Base-by-base conservation (phyloP, 768 basidiomycete genomes). In the Tylopilus intermedius region DNA sequence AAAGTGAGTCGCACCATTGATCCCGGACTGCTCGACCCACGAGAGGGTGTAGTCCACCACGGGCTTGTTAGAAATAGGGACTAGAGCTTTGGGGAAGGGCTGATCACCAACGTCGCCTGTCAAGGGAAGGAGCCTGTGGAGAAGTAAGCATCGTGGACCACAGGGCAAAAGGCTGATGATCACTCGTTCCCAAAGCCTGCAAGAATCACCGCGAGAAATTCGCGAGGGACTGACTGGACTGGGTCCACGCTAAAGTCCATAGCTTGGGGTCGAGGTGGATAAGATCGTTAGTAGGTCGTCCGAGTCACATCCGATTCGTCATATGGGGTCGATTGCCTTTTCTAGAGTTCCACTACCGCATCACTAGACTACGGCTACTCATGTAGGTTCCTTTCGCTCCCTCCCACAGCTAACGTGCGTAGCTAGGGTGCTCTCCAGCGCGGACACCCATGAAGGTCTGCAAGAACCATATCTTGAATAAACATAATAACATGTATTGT, bases 161-260 rank as follows among this genome's bases (percentile, higher is more conserved):
- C 13, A 33, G 1, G 18, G 29, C 4, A 22, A 18, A 32, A 27
- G 37, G 32, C 14, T 4, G 46, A 18, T 44, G 65, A 84, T 68
- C 70, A 90, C 94, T 87, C 86, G 62, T 88, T 85, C n/a, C 94
- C 94, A 72, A 92, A 92, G 32, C 94, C 94, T 27, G 91, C 88
- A 11, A 96, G 77, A 26, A 96, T 74, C 18, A 97, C 83, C 0
- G 90, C 94, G 47, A 89, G 80, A 66, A 96, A 96, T 67, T 96
- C 94, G 29, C 78, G 79, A 32, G 78, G 76, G 22, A 80, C 74
- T 26, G 75, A 72, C 44, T 78, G 79, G 24, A 74, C 67, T 55
- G 76, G 73, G 58, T 79, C 76, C 50, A 78, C 75, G 53, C 79
- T 77, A 57, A 89, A 77, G 62, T 89, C 82, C 87, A 89, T 86